These are phyloP conservation scores for Xanthoconium purpureum DNA, from an alignment of 768 basidiomycete genomes.

Conservation along the genomic window DNA sequence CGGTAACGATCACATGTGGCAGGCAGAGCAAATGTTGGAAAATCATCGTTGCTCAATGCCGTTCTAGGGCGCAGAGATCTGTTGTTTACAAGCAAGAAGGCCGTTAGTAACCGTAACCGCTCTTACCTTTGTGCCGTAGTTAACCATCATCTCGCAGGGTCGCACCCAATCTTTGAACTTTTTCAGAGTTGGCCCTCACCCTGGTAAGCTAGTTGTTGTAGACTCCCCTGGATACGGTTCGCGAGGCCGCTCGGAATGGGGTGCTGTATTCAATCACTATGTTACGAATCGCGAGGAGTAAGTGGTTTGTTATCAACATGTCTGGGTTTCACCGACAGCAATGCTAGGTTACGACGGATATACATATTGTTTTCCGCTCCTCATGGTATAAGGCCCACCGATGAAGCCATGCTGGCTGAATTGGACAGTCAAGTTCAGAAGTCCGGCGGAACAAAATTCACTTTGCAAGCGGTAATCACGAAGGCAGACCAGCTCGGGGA, in stretches of 20 bases:
- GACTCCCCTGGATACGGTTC: slow-evolving; percentile 81
- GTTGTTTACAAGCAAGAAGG: slow-evolving; percentile 64
- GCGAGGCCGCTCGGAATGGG: slow-evolving; percentile 75
- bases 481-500: slow-evolving; percentile 55
- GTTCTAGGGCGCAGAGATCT: slow-evolving; percentile 57
- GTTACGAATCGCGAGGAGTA: slow-evolving; percentile 59
- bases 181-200: slow-evolving; percentile 56
- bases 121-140: not conserved
- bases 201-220: slow-evolving; percentile 61
- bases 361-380: slow-evolving; percentile 70
- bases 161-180: slow-evolving; percentile 72
- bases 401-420: slow-evolving; percentile 58
- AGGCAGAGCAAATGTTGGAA: slow-evolving; percentile 80
- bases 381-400: slow-evolving; percentile 56
- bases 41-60: slow-evolving; percentile 71
- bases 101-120: slow-evolving; percentile 44
- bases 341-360: slow-evolving; percentile 58
- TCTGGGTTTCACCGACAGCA: not conserved
- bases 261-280: slow-evolving; percentile 64
- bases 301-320: slow-evolving; percentile 21
- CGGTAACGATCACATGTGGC: not conserved
- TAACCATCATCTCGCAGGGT: slow-evolving; percentile 43
- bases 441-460: slow-evolving; percentile 44
- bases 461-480: slow-evolving; percentile 70
- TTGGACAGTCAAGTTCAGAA: slow-evolving; percentile 36